phyloP scores from a whole-genome alignment of 768 basidiomycete genomes.

The Trametes elegans region DNA sequence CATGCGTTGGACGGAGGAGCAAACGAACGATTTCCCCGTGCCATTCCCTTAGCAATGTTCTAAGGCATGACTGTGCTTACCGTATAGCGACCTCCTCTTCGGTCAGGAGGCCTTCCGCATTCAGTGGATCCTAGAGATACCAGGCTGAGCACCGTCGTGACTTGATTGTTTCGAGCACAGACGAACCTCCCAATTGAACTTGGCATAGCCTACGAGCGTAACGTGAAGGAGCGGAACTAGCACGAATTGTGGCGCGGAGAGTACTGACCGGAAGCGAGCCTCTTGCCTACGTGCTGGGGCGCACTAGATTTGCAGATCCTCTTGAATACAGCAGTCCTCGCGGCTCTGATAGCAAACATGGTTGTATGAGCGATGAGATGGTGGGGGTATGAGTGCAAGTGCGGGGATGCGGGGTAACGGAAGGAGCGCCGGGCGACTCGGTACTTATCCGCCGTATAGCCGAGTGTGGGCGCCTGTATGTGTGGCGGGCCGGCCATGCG shows the following conservation, averaged over 20 bases:
- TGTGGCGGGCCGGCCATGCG: too few relatives aligned
- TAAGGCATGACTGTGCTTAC: slow-evolving; percentile 40
- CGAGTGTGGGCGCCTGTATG: slow-evolving; percentile 8
- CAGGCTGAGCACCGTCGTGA: neutral
- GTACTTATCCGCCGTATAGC: slow-evolving; percentile 14
- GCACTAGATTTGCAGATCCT: neutral
- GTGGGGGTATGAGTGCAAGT: neutral
- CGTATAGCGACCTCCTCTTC: slow-evolving; percentile 90
- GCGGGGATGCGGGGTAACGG: slow-evolving; percentile 2
- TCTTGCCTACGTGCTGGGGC: neutral
- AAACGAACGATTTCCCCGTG: too few relatives aligned
- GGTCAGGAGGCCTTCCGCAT: slow-evolving; percentile 73
- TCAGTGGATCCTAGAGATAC: slow-evolving; percentile 72
- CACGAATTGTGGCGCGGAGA: neutral
- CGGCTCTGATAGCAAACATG: neutral
- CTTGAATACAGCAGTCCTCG: neutral
- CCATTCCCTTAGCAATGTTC: neutral
- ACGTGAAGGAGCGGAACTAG: neutral
- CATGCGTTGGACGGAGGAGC: too few relatives aligned
- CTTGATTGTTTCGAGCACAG: neutral
- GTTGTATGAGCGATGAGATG: neutral
- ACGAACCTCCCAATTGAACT: slow-evolving; percentile 32
- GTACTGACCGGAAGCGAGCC: neutral
- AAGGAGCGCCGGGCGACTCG: neutral
- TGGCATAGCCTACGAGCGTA: slow-evolving; percentile 18